Conservation (phyloP, 139 green algal genomes). For the Chlamydomonas asymmetrica region DNA sequence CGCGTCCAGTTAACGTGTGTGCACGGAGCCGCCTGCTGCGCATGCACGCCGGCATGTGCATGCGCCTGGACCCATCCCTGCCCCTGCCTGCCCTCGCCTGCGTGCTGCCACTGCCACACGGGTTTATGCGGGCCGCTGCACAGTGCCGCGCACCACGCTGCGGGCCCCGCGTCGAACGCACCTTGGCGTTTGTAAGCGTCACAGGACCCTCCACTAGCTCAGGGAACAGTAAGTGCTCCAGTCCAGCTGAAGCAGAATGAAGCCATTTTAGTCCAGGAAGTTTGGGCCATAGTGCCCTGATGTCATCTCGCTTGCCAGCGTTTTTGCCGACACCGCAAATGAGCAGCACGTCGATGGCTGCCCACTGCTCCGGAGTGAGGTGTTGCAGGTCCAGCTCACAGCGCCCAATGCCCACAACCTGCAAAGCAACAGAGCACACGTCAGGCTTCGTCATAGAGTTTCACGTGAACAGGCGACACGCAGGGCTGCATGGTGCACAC, state of each 20-base stretch:
- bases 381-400: constrained; percentile 19
- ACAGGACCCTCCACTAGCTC: constrained; percentile 61
- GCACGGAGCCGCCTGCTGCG: too few species aligned
- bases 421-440: too few species aligned
- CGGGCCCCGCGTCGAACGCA: too few species aligned
- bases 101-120: not conserved
- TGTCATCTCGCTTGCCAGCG: constrained; percentile 43
- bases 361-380: constrained; percentile 48
- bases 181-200: constrained; percentile 77
- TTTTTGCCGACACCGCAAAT: constrained; percentile 59
- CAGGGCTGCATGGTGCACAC: too few species aligned
- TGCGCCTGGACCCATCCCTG: not conserved
- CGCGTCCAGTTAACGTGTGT: too few species aligned
- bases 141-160: too few species aligned
- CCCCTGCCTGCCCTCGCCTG: not conserved
- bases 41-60: too few species aligned
- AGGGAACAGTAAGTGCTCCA: constrained; percentile 77
- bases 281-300: constrained; percentile 58
- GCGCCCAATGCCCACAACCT: constrained; percentile 34
- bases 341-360: constrained; percentile 52
- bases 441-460: too few species aligned
- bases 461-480: too few species aligned
- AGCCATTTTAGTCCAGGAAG: constrained; percentile 61
- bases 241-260: constrained; percentile 67
- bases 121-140: too few species aligned